A percentile compares a stretch with the other conserved stretches of the same genome.
Evolutionary conservation across 495 filamentous ascomycete genomes (phyloP).

Genomic region (Neurospora sp.): DNA sequence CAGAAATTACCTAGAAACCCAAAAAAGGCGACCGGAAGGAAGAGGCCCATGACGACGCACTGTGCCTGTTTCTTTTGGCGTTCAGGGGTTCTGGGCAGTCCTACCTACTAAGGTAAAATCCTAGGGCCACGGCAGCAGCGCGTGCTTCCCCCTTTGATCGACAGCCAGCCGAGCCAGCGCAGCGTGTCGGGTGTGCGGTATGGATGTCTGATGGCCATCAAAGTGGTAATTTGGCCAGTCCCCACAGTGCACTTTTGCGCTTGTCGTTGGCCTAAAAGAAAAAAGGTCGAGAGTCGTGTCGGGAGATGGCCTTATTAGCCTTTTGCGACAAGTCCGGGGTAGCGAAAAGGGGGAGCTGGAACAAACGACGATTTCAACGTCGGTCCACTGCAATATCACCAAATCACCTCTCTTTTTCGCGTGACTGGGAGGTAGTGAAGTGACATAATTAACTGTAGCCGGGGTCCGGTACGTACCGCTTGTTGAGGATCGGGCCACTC

Average conservation of each 20-base stretch:
- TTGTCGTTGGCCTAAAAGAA: background rate
- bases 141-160: background rate
- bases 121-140: background rate
- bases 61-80: background rate
- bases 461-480: background rate
- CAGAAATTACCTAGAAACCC: background rate
- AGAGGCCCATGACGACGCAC: background rate
- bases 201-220: background rate
- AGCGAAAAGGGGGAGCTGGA: background rate
- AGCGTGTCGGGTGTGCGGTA: background rate
- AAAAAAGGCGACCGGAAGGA: background rate
- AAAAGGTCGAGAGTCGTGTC: background rate
- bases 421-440: background rate
- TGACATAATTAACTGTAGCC: background rate
- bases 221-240: background rate
- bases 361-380: background rate
- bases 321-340: background rate
- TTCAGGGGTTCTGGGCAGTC: background rate
- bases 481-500: background rate
- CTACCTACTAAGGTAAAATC: background rate
- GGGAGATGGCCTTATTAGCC: background rate
- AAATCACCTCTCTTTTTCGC: background rate
- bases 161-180: background rate
- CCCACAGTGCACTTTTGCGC: background rate
- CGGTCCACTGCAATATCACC: background rate